Percentiles rank a stretch among this genome's conserved stretches.
Conservation (phyloP, 2,329 filamentous ascomycete species). For the Trichoderma brevicompactum region DNA sequence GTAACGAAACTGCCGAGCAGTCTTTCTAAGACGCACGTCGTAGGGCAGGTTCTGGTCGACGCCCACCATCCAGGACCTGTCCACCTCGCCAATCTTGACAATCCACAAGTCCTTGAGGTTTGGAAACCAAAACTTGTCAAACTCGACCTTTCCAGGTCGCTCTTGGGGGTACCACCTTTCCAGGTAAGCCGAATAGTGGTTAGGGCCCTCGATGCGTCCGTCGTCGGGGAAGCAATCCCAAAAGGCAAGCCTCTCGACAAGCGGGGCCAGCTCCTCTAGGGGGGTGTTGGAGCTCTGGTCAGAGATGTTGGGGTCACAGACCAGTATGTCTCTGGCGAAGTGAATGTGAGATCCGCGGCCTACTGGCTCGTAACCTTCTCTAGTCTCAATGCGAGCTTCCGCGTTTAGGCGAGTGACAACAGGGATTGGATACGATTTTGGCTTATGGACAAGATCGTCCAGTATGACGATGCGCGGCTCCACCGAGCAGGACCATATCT, state of each 20-base stretch:
- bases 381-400: conserved; percentile 43
- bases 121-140: conserved; percentile 47
- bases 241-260: conserved; percentile 44
- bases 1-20: conserved; percentile 46
- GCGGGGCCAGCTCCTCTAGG: conserved; percentile 42
- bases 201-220: conserved; percentile 41
- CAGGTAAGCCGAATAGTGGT: conserved; percentile 44
- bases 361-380: conserved; percentile 43
- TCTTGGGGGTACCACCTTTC: conserved; percentile 41
- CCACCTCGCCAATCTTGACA: conserved; percentile 46
- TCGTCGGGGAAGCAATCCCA: conserved; percentile 50
- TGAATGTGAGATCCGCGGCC: conserved; percentile 45
- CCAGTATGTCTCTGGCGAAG: conserved; percentile 45
- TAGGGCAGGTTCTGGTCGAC: conserved; percentile 40
- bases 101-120: conserved; percentile 47
- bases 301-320: conserved; percentile 45
- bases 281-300: conserved; percentile 41
- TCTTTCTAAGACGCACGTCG: conserved; percentile 39
- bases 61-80: conserved; percentile 43
- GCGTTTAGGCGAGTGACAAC: conserved; percentile 44
- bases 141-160: conserved; percentile 42
- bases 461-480: conserved; percentile 46
- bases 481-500: conserved; percentile 45
- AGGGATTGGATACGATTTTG: conserved; percentile 42
- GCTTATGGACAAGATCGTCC: conserved; percentile 41